Evolutionary conservation across 75 land plant species (phyloP), one percentile per base, ranked within the genome.

Genomic region (Cryptomeria japonica): DNA sequence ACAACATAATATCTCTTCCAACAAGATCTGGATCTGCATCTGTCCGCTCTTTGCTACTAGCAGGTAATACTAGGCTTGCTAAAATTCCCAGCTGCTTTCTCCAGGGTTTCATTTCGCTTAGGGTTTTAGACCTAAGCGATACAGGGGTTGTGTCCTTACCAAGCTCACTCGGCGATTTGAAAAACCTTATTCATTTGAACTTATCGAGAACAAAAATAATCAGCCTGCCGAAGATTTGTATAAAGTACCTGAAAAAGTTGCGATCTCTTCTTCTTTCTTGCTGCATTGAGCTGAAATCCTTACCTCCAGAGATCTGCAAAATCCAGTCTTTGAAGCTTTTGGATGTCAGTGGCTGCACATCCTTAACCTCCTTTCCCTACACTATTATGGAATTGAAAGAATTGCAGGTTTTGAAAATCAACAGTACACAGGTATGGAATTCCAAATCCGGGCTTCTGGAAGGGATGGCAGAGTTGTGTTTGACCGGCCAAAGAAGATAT

Each of bases 91-190:
- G 39, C 47, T 10, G 32, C n/a, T 80, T 80, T 80, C 13, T 80
- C 1, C 0, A 8, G 14, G 47, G 47, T 80, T 44, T 80, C 31
- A 80, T 12, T 11, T 42, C 13, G 22, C 84, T 44, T 3, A 44
- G 84, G 84, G 84, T 80, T 80, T 44, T 80, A 22, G 84, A 80
- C 39, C 84, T 80, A 12, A 41, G 47, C n/a, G 14, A 44, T 10
- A 80, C 84, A 28, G 28, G n/a, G 39, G 39, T 80, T 25, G 84
- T 41, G n/a, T 80, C 84, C 3, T 80, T 80, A 44, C 84, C 84
- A 80, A 42, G 2, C 28, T 80, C 84, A 80, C 22, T 80, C 4
- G 44, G 84, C 9, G 31, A 42, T 14, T 46, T 80, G 31, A 80
- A 11, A 80, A 38, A 42, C 14, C 84, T 80, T 0, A 25, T 41